Base-by-base conservation (phyloP, 73 alveolate genomes). In the Paramecium sexaurelia region DNA sequence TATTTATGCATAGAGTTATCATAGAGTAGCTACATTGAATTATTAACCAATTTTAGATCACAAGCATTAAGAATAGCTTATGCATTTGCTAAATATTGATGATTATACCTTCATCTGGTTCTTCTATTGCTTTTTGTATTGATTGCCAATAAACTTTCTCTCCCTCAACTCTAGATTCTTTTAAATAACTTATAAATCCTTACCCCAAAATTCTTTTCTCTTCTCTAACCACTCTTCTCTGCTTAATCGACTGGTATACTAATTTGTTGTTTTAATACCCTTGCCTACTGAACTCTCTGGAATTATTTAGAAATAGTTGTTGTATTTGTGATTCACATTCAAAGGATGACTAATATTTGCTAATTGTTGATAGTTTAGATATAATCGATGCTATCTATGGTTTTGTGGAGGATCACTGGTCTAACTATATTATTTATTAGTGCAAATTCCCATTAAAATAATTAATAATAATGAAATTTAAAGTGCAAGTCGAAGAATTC, bases 401-500 rank as follows among this genome's bases (percentile, higher is more conserved):
- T 61, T 61, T 29, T 61, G 24, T 26, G 83, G 83, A 29, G 83
- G 83, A 11, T 61, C 83, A 61, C 29, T 61, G 5, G 20, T 29
- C 17, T 26, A 61, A 29, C 47, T 5, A 10, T 29, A 26, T 29
- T 32, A 11, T 27, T 61, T 61, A 32, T 61, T 61, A 26, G 83
- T 61, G 17, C 83, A 61, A 61, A 61, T 32, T 29, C 83, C 83
- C 83, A 73, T 84, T 5, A 51, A 51, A 51, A 51, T 51, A 51
- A 71, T 55, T 45, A 29, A 29, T 61, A 61, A 22, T 61, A 75
- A 88, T 88, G 94, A 88, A 88, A 71, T 82, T 88, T 37, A 88
- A 88, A 69, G 89, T 67, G 7, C 20, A 67, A 35, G 94, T 88
- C 7, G 94, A 88, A 61, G 94, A 88, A 36, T 69, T 69, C 37